Base-by-base conservation (phyloP, 2,329 filamentous ascomycete genomes). In the Ophiostoma himal-ulmi region DNA sequence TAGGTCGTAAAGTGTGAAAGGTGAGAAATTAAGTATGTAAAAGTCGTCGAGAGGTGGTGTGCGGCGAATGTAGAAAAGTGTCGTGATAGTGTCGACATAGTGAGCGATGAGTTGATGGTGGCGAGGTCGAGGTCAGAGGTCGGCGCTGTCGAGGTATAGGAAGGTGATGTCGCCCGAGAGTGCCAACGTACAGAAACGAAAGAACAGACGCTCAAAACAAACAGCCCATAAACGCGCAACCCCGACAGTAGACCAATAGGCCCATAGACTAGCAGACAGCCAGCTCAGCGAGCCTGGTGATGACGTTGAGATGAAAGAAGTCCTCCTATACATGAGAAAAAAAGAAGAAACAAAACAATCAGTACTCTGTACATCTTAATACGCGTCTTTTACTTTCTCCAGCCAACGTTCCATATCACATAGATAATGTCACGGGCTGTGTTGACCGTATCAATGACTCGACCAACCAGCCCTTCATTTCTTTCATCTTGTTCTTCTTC, bases 391-490 rank as follows among this genome's bases (percentile, higher is more conserved):
- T 71, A 87, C 75, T 83, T 84, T 78, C 85, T 84, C 87, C 87
- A 88, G 66, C 87, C 87, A 72, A 89, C 88, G 77, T 91, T 91
- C 88, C 88, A 90, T 74, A 91, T 88, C 74, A 91, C 88, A 78
- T 90, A 86, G 71, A 86, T 86, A 75, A 91, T 91, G 76, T 91
- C 88, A 75, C 88, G 86, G 74, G 88, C 88, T 68, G 88, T 90
- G 80, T 90, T 90, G 79, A 90, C 86, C 76, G 91, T 94, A 80
- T 96, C 91, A 77, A 94, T 88, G 68, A 96, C 89, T 75, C 89
- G 88, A 72, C 91, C 91, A 76, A 96, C 86, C 70, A 96, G 84
- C 66, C 90, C 90, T 68, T 85, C 83, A 76, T 82, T 86, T 72
- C 84, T 82, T 11, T 44, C 8, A 14, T 44, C 22, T 14, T 14